Evolutionary conservation across 1,284 basidiomycete genomes (phyloP), one percentile per base, ranked within the genome.

Genomic region (Omphalotus olearius): DNA sequence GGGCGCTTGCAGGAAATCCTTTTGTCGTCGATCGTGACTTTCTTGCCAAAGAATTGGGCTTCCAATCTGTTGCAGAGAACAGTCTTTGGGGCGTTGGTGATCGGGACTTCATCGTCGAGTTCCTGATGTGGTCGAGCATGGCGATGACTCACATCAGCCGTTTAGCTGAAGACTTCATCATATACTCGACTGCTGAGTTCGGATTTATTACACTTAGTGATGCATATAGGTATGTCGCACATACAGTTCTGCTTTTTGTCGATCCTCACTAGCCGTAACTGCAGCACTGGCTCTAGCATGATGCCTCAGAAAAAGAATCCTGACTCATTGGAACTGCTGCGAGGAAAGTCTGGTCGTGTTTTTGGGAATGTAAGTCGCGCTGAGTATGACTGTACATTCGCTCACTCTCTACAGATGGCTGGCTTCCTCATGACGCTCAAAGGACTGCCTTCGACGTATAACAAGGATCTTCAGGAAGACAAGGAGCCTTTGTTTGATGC

Each of bases 231-330:
- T 92, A 51, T 70, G 51, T 9, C 49, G 14, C 49, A 4, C 6
- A 17, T 14, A 23, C 4, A 26, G 5, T 35, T 9, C 23, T 10
- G 26, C 6, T 46, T 6, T 20, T 37, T 20, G 7, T n/a, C 3
- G 36, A 23, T 18, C 11, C 6, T 37, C 42, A 43, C n/a, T 13
- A 20, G 26, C 20, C 23, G 38, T 56, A 20, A 51, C 18, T 52
- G 45, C 56, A 95, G 93, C 67, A 99, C 96, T 33, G 96, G 96
- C 10, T 98, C 95, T 38, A 98, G 94, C 58, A 98, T 99, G 67
- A 99, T 99, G 96, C 96, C 96, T 1, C 96, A 99, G 67, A 98
- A 99, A 77, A 98, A 99, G 75, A 99, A 99, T 69, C 93, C 97
- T 0, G 96, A 98, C 69, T 97, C 93, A 26, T 74, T 97, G 44